A percentile compares a stretch with the other conserved stretches of the same genome.
These are phyloP conservation scores for Calophaca sinica DNA, from an alignment of 306 rosid species.

Conservation along the genomic window DNA sequence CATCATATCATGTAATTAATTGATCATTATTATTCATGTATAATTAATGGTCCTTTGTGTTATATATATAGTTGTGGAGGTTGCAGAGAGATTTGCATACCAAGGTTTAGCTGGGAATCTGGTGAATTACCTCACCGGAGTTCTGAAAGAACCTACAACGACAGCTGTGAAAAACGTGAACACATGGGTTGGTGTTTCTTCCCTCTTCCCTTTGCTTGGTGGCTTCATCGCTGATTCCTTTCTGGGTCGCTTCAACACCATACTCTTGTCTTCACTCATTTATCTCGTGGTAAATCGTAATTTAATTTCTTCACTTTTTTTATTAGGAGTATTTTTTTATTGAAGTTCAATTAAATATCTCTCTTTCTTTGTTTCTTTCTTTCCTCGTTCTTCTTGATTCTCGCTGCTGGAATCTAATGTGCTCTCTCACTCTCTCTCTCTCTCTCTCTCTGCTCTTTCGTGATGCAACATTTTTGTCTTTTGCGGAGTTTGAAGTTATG, in stretches of 20 bases:
- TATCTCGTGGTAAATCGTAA: conserved; percentile 54
- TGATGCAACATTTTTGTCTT: conserved; percentile 46
- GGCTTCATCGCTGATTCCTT: conserved; percentile 67
- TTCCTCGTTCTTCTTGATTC: conserved; percentile 9
- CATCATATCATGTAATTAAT: conserved; percentile 5
- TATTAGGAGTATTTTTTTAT: background rate
- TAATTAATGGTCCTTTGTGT: background rate
- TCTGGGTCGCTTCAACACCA: conserved; percentile 69
- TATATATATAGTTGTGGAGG: conserved; percentile 48
- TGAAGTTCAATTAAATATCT: background rate
- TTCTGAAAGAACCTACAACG: conserved; percentile 54
- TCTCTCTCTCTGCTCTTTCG: background rate
- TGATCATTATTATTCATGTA: too few species aligned
- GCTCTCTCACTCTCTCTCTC: conserved; percentile 6
- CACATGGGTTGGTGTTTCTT: conserved; percentile 68
- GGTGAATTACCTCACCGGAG: conserved; percentile 51
- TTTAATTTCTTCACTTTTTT: too few species aligned
- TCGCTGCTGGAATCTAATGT: conserved; percentile 41
- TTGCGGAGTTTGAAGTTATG: background rate
- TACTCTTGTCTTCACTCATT: conserved; percentile 56
- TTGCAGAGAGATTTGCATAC: conserved; percentile 65
- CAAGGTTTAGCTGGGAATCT: conserved; percentile 53
- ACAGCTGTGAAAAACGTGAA: conserved; percentile 65
- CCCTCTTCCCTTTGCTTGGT: conserved; percentile 67
- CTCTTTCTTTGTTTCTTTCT: background rate